Evolutionary conservation across 805 yeast species (phyloP), one percentile per base, ranked within the genome.

Genomic region (Saitoella complicata): DNA sequence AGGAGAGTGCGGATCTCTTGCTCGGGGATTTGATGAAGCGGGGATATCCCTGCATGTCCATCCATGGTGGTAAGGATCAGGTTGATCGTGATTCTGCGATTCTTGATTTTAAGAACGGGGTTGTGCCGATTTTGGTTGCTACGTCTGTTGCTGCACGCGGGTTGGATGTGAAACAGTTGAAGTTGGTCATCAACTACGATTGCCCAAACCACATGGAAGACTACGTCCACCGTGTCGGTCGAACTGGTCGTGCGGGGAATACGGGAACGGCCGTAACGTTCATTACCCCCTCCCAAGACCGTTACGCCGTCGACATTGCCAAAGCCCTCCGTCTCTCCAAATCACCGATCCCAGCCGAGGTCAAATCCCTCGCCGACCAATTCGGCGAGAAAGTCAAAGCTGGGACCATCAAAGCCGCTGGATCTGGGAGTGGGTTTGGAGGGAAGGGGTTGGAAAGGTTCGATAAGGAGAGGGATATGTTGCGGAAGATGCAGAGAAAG

Each of bases 71-170:
- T 1, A 80, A 84, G 54, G 87, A 83, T 40, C 93, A 87, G 55
- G 64, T 71, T 32, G 96, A 88, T 56, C 67, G 98, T 44, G 80
- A 80, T 40, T 63, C 71, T 21, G 84, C 87, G 1, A 72, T 91
- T 37, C 66, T 70, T 9, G 83, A 76, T 42, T 91, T 88, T 60
- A 71, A 73, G 46, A 65, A 59, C 5, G 80, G 84, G 9, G 67
- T 68, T 0, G 63, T 75, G 45, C 58, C 66, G 13, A 73, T 86
- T 1, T 64, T 91, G 41, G 73, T 91, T 31, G 95, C 96, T 6
- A 91, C 98, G 0, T 91, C 95, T 1, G 81, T 91, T 30, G 85
- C 96, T 2, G 95, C 98, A 0, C 69, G 98, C 49, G 98, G 98
- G 0, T 65, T 91, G 29, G 96, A 91, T 61, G 95, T 91, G n/a